phyloP scores from a whole-genome alignment of 805 yeast species.

The Kazachstania bromeliacearum region DNA sequence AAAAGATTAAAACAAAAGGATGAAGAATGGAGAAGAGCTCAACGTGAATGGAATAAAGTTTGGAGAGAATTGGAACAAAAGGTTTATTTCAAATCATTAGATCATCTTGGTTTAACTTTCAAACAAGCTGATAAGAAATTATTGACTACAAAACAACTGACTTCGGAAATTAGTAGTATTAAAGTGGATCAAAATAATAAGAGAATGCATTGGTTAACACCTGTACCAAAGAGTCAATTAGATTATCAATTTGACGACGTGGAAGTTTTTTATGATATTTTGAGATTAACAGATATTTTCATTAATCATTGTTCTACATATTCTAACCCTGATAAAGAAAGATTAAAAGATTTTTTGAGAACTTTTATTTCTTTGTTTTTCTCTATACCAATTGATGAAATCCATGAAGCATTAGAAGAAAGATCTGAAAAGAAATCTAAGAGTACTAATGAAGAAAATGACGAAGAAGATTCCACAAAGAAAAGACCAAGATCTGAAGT shows the following conservation, averaged over 20 bases:
- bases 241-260: conserved; percentile 55
- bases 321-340: conserved; percentile 72
- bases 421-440: conserved; percentile 8
- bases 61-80: conserved; percentile 98
- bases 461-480: conserved; percentile 12
- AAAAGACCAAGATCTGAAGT: conserved; percentile 26
- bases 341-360: conserved; percentile 59
- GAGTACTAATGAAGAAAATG: conserved; percentile 15
- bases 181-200: conserved; percentile 87
- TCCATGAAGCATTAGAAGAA: conserved; percentile 33
- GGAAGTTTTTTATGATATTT: conserved; percentile 63
- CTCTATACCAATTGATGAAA: conserved; percentile 41
- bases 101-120: conserved; percentile 90
- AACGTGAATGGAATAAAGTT: conserved; percentile 96
- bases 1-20: conserved; percentile 93
- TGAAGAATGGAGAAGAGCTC: conserved; percentile 97
- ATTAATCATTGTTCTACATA: conserved; percentile 62
- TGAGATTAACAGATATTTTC: conserved; percentile 56
- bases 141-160: conserved; percentile 78
- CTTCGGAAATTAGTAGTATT: conserved; percentile 85
- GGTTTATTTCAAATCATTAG: conserved; percentile 85
- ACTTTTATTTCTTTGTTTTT: conserved; percentile 68
- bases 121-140: conserved; percentile 94
- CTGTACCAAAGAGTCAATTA: conserved; percentile 71
- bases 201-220: conserved; percentile 75